Evolutionary conservation across 1,284 basidiomycete genomes (phyloP).

Genomic region (Laetiporus sulphureus): DNA sequence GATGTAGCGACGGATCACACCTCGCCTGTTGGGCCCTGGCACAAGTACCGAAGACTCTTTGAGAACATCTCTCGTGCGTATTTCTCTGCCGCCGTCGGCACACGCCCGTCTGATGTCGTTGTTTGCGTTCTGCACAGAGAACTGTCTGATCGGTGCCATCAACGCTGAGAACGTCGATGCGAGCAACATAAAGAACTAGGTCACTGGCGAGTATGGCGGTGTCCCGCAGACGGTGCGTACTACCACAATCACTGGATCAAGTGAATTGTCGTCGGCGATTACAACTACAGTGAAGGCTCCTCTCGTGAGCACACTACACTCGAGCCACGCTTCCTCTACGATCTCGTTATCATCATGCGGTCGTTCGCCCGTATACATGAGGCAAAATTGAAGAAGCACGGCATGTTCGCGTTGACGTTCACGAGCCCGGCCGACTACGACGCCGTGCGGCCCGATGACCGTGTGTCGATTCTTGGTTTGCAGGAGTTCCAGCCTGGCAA

Average conservation of each 20-base stretch:
- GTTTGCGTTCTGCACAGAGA: constrained; percentile 58
- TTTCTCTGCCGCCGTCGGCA: constrained; percentile 23
- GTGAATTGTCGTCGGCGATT: constrained; percentile 93
- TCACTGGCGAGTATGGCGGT: constrained; percentile 81
- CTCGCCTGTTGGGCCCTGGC: too few relatives aligned
- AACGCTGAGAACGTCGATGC: constrained; percentile 94
- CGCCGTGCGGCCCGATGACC: constrained; percentile 78
- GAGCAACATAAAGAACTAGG: constrained; percentile 91
- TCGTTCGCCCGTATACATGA: constrained; percentile 98
- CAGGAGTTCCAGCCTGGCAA: constrained; percentile 83
- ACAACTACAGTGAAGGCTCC: constrained; percentile 98
- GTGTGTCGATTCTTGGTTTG: constrained; percentile 80
- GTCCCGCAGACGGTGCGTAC: constrained; percentile 81
- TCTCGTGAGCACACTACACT: constrained; percentile 98
- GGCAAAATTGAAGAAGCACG: constrained; percentile 97
- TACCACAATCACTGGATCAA: constrained; percentile 90
- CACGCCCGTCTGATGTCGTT: constrained; percentile 1
- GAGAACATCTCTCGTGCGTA: too few relatives aligned
- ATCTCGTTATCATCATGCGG: constrained; percentile 93
- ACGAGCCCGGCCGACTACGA: constrained; percentile 87
- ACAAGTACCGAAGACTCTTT: too few relatives aligned
- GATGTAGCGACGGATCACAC: too few relatives aligned
- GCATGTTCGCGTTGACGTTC: constrained; percentile 91
- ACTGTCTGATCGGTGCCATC: constrained; percentile 96
- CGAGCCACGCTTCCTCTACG: constrained; percentile 95